Conservation (phyloP, 1,284 basidiomycete species). For the Moesziomyces antarcticus region DNA sequence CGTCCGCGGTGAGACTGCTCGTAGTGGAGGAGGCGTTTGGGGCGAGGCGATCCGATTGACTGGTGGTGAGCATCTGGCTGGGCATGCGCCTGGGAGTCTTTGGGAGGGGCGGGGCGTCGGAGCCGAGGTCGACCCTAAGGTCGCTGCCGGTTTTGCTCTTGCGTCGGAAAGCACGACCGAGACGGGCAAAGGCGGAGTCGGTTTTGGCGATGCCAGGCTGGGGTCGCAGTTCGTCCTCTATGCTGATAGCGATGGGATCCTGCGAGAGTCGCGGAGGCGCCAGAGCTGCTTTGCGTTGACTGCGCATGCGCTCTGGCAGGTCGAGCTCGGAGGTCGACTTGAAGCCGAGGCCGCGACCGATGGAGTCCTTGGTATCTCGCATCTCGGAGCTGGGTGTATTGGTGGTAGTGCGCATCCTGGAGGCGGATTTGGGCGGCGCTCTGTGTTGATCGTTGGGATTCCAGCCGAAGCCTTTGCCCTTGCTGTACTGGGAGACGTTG, state of each 20-base stretch:
- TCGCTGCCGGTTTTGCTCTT: conserved; percentile 47
- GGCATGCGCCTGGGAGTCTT: conserved; percentile 13
- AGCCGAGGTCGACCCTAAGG: conserved; percentile 14
- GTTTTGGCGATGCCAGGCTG: conserved; percentile 5
- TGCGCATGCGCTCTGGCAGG: conserved; percentile 39
- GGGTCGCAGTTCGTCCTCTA: conserved; percentile 33
- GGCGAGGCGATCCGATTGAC: conserved; percentile 22
- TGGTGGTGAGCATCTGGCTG: conserved; percentile 11
- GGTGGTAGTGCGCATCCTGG: conserved; percentile 12
- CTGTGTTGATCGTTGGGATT: conserved; percentile 23
- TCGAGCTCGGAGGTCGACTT: conserved; percentile 38
- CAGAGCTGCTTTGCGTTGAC: conserved; percentile 33
- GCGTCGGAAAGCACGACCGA: conserved; percentile 45
- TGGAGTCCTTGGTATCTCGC: conserved; percentile 9
- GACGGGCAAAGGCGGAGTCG: conserved; percentile 38
- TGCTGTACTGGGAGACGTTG: conserved; percentile 31
- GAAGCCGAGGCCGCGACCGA: conserved; percentile 25
- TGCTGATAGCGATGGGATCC: conserved; percentile 39
- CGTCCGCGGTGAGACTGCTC: conserved; percentile 17
- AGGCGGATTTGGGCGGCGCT: conserved; percentile 14
- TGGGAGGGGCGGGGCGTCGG: conserved; percentile 20
- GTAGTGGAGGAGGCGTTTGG: conserved; percentile 28
- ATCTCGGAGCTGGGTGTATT: conserved; percentile 9
- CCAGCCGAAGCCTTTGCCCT: conserved; percentile 45
- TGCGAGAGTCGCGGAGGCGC: conserved; percentile 39